Evolutionary conservation across 1,284 basidiomycete species (phyloP).

Genomic region (Wallemia ichthyophaga): DNA sequence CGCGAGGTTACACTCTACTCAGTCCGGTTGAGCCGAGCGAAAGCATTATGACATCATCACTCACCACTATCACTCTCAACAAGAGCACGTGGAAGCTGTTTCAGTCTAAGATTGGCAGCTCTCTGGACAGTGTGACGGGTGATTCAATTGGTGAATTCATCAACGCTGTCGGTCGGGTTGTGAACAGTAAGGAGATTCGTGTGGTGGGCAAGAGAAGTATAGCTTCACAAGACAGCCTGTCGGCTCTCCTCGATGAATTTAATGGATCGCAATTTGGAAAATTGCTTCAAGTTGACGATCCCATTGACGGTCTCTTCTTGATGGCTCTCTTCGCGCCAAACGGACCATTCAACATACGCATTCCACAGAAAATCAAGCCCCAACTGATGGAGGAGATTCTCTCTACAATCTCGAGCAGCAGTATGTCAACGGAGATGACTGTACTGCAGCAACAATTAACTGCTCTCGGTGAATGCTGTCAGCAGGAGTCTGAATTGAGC

Average conservation of each 20-base stretch:
- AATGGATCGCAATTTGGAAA: not conserved
- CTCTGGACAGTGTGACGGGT: not conserved
- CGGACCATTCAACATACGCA: not conserved
- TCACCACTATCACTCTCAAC: constrained; percentile 9
- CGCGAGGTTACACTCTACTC: constrained; percentile 9
- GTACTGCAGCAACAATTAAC: not conserved
- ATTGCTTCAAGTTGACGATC: not conserved
- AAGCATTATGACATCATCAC: constrained; percentile 4
- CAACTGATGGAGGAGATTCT: not conserved
- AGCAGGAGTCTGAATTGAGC: not conserved
- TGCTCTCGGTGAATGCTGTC: not conserved
- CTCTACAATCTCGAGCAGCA: not conserved
- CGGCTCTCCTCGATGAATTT: not conserved
- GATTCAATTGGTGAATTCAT: not conserved
- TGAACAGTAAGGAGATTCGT: not conserved
- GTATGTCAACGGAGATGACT: not conserved
- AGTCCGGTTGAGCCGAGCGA: constrained; percentile 2
- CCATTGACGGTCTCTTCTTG: not conserved
- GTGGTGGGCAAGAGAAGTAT: not conserved
- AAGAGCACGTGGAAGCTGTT: constrained; percentile 5
- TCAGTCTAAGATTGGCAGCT: not conserved
- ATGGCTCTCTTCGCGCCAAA: not conserved
- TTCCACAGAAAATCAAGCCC: not conserved
- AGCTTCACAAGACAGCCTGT: not conserved
- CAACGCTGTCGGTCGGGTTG: not conserved